Percentiles rank a stretch among this genome's conserved stretches.
Conservation (phyloP, 306 rosid species). For the Adenanthera pavonina region DNA sequence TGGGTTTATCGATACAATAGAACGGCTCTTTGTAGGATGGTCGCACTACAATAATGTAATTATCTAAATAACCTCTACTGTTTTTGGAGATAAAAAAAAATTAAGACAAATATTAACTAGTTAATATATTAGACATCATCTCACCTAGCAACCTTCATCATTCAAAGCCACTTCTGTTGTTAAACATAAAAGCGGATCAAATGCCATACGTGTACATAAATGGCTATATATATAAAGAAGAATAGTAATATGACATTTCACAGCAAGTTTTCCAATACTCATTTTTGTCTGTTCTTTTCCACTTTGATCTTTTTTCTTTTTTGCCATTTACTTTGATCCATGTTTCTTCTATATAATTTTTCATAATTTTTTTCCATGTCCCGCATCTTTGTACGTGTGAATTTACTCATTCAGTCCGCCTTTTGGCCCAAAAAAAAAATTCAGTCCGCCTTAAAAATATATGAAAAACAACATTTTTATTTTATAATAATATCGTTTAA, state of each 20-base stretch:
- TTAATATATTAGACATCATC: not conserved
- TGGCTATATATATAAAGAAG: not conserved
- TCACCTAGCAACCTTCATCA: slow-evolving; percentile 32
- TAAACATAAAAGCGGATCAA: too few relatives aligned
- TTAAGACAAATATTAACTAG: not conserved
- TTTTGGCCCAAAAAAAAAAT: too few relatives aligned
- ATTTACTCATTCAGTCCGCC: too few relatives aligned
- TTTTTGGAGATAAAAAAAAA: slow-evolving; percentile 42
- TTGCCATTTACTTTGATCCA: not conserved
- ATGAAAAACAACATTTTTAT: not conserved
- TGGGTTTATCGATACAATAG: slow-evolving; percentile 40
- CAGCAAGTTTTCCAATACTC: not conserved
- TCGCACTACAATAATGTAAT: slow-evolving; percentile 56
- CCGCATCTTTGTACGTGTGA: too few relatives aligned
- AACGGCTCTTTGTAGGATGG: slow-evolving; percentile 51
- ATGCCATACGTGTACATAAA: too few relatives aligned
- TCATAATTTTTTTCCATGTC: not conserved
- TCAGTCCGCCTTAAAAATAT: not conserved
- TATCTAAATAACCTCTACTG: slow-evolving; percentile 36
- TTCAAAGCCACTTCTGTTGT: not conserved
- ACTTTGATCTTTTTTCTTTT: too few relatives aligned
- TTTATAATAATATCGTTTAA: not conserved
- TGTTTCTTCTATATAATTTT: not conserved
- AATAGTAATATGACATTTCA: not conserved
- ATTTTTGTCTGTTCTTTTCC: not conserved